Base-by-base conservation (phyloP, 306 rosid species). In the Acacia melanoxylon region DNA sequence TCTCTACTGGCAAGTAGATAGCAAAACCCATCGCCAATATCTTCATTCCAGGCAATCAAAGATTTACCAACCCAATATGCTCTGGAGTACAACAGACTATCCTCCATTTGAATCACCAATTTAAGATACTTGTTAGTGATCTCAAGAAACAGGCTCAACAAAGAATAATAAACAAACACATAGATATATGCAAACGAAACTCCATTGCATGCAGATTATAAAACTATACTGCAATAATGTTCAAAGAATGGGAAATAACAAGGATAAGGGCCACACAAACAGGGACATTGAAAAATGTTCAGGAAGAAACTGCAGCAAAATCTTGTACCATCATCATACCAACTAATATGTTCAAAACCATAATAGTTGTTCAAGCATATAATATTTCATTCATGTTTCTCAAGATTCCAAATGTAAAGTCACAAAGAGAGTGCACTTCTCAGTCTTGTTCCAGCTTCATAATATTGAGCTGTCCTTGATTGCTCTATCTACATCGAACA, bases 31-130 rank as follows among this genome's bases (percentile, higher is more conserved):
- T 83, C 78, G 70, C 86, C 88, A 86, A 81, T 80, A 81, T 92
- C 94, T 41, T 87, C 88, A 40, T 93, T 88, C 99, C 99, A 95
- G 37, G 98, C 98, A 78, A 95, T 90, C 52, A 89, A 82, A 22
- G 85, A 90, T 75, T 89, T 86, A 68, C 77, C 84, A 13, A 93
- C 91, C 97, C 99, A 95, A 82, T 82, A 87, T 58, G 98, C 98
- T 89, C 91, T 89, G 74, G 98, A 92, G 72, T 86, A 88, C 84
- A 84, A 33, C 81, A 92, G 84, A 78, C 82, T 79, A 76, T 85
- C 86, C 62, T 85, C 86, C 87, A 93, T 80, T 91, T 90, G 86
- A 46, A 17, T 42, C 79, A 74, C 29, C 86, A 81, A 37, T 70
- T 45, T 20, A 74, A 75, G 62, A 74, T 48, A 75, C 54, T 3